Evolutionary conservation across 2,329 filamentous ascomycete species (phyloP), one percentile per base, ranked within the genome.

Genomic region (Gnomoniopsis smithogilvyi): DNA sequence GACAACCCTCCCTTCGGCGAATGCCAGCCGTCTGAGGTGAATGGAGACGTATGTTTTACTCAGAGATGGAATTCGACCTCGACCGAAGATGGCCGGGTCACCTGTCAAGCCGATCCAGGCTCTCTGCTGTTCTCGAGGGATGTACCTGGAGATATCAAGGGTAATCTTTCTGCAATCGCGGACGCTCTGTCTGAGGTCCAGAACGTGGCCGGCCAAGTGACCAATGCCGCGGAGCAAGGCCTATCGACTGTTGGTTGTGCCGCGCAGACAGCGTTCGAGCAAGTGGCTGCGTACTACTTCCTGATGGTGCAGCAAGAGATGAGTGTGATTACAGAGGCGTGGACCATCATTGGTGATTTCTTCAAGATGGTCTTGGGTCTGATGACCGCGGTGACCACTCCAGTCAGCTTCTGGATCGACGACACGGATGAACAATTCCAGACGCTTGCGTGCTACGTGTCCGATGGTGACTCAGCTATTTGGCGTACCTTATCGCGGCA

Each of bases 341-440:
- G 47, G 1, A 24, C 47, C 4, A 14, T 54, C 19, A 46, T 59
- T 46, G 45, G 24, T 26, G 19, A 4, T 1, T 41, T 59, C 11
- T 55, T 59, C 17, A 10, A 7, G 1, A 12, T 24, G 11, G 11
- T 59, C 1, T 43, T 59, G 11, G 19, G 26, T 6, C 30, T 38
- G 2, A 54, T 34, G 22, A 14, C 10, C 1, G 11, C 11, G 8
- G 46, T 59, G 8, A 26, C 30, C 6, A 3, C 11, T 1, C 56
- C 56, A 10, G 51, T 59, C n/a, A 7, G 36, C 1, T 14, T 45
- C 10, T 59, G 57, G 57, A 59, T 59, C 15, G 57, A 59, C 3
- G 36, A 59, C 4, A 36, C 38, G 6, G 57, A 59, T 6, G 33
- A 51, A 24, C 34, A 46, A 12, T 59, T 59, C 21, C 57, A 59